These are phyloP conservation scores for Malassezia nana DNA, from an alignment of 1,284 basidiomycete species.

Conservation along the genomic window DNA sequence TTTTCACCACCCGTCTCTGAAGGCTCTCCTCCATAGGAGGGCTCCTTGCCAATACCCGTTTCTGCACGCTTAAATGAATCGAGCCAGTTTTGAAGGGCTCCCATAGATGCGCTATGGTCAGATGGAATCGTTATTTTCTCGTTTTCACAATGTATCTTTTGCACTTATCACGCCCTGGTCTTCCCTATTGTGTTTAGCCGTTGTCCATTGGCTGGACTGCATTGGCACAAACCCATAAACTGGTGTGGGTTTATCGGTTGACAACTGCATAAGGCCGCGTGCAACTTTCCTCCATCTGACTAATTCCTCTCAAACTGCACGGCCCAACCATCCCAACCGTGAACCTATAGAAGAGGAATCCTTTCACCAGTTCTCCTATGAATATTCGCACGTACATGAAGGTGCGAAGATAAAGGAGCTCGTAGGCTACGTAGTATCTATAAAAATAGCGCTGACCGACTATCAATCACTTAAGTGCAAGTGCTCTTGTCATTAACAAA, in stretches of 20 bases:
- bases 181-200: neutral
- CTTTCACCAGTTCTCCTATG: too few relatives aligned
- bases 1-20: neutral
- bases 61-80: slow-evolving; percentile 20
- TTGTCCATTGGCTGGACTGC: neutral
- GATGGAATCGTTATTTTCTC: neutral
- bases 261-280: neutral
- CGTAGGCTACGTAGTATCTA: too few relatives aligned
- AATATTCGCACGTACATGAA: too few relatives aligned
- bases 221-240: neutral
- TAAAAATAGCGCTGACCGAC: too few relatives aligned
- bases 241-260: neutral
- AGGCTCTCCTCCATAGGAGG: slow-evolving; percentile 1
- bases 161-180: neutral
- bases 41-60: slow-evolving; percentile 4
- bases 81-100: slow-evolving; percentile 15
- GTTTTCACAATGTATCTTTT: neutral
- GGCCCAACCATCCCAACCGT: too few relatives aligned
- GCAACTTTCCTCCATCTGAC: neutral
- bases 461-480: too few relatives aligned
- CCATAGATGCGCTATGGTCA: slow-evolving; percentile 1
- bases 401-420: too few relatives aligned
- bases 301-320: too few relatives aligned
- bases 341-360: too few relatives aligned
- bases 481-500: too few relatives aligned